Evolutionary conservation across 2,329 filamentous ascomycete genomes (phyloP), one percentile per base, ranked within the genome.

Genomic region (Cladosporium sp.): DNA sequence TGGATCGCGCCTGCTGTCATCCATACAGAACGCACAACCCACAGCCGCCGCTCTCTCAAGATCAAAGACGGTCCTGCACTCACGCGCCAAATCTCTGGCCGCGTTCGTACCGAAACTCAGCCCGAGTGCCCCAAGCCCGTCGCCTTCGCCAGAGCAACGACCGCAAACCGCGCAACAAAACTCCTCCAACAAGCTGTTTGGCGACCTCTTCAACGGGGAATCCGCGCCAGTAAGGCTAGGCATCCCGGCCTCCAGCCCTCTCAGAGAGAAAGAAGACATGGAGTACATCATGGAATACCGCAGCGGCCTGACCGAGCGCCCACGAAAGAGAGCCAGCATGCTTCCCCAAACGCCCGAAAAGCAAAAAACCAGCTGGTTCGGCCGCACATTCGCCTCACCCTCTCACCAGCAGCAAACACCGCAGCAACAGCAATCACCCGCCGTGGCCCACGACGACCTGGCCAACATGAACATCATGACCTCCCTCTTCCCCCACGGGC

Each of bases 381-480:
- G 53, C 9, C 61, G 64, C n/a, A 61, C 63, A 44, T 39, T 55
- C 7, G 56, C 54, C 19, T 50, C 53, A 7, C 27, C 58, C 29
- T 15, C 52, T 12, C 27, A 19, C 19, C 43, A 47, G 17, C 43
- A n/a, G n/a, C n/a, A n/a, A n/a, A n/a, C n/a, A n/a, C n/a, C 37
- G 27, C 38, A 52, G 22, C 43, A 51, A 32, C 45, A 40, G 19
- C 45, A 48, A 41, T 41, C 54, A 24, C 44, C 53, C 27, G 29
- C 55, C 29, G 39, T 45, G 9, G 47, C 47, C 11, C 41, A 57
- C 34, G 80, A 84, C 58, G 75, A 79, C 51, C 67, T 83, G 19
- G 64, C 79, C 7, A 77, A 74, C 49, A 63, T 83, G 38, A 77
- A 82, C 62, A 75, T 83, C 56, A 68, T 70, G 30, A 69, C 72